Evolutionary conservation across 2,329 filamentous ascomycete genomes (phyloP).

Genomic region (Penicillium sp.): DNA sequence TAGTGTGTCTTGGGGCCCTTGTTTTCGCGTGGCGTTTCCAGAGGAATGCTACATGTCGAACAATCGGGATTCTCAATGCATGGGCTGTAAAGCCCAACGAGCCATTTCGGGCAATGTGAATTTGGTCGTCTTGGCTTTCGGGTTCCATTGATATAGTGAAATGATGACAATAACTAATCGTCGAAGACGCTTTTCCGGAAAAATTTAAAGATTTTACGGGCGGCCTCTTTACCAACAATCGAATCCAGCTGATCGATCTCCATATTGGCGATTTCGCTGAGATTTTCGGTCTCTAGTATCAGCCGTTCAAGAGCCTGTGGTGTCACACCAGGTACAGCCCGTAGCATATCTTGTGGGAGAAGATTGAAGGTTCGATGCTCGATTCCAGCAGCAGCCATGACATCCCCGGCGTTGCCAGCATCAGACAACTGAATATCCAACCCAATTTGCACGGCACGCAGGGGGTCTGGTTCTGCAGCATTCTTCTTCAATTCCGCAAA

Average conservation of each 20-base stretch:
- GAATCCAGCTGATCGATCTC: slow-evolving; percentile 67
- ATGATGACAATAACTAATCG: slow-evolving; percentile 16
- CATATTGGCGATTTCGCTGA: slow-evolving; percentile 85
- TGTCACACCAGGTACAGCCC: slow-evolving; percentile 78
- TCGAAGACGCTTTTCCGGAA: slow-evolving; percentile 68
- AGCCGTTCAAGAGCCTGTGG: slow-evolving; percentile 73
- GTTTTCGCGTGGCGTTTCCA: not conserved
- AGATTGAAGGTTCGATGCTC: slow-evolving; percentile 71
- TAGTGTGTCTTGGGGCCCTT: slow-evolving; percentile 2
- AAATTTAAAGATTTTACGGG: slow-evolving; percentile 73
- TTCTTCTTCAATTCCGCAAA: slow-evolving; percentile 91
- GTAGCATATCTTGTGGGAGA: slow-evolving; percentile 86
- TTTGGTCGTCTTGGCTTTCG: not conserved
- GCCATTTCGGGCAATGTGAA: not conserved
- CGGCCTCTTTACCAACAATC: slow-evolving; percentile 74
- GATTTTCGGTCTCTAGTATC: slow-evolving; percentile 69
- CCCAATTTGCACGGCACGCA: slow-evolving; percentile 79
- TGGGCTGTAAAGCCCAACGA: not conserved
- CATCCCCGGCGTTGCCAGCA: slow-evolving; percentile 42
- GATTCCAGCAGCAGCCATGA: slow-evolving; percentile 55
- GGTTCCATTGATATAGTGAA: not conserved
- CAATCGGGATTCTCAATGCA: not conserved
- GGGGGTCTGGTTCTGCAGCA: slow-evolving; percentile 84
- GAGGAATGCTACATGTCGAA: not conserved
- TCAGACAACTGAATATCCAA: slow-evolving; percentile 57